Evolutionary conservation across 2,329 filamentous ascomycete species (phyloP), one percentile per base, ranked within the genome.

Genomic region (Colletotrichum brevisporum): DNA sequence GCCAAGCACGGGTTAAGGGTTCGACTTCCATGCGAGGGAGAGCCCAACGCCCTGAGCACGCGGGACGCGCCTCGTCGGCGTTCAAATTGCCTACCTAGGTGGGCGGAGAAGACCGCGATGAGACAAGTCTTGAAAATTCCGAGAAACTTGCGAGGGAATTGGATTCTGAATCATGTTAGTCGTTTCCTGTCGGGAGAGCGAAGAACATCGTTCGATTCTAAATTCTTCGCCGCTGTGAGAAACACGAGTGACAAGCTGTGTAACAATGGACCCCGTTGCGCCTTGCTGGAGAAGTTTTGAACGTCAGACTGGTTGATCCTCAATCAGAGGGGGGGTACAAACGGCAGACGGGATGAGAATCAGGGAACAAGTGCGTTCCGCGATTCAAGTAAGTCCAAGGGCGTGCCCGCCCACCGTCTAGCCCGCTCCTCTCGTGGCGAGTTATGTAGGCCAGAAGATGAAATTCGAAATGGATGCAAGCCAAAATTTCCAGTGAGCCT

Each of bases 121-220:
- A 61, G 50, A 67, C 67, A 66, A 26, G 50, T 67, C 51, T 66
- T 31, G 16, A 61, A 55, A 69, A 60, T 69, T 63, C 62, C 63
- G 56, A 45, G 41, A 56, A 39, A 21, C 41, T 55, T 51, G 53
- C 24, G 55, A 60, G 53, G 67, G 66, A 60, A 69, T 69, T 69
- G 36, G 48, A 31, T 50, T 55, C 31, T 56, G 62, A 61, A n/a
- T 66, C 67, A 66, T 50, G n/a, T 13, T 18, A 39, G 8, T 24
- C 41, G 21, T n/a, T 6, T 26, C 21, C 21, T 47, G 45, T 39
- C 43, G n/a, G 31, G 47, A 45, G 36, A 13, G 54, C 15, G 45
- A 43, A 21, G 45, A 26, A 10, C 13, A 61, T 69, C 16, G 16
- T 41, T 31, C 62, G 67, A 69, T 24, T 16, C 24, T 18, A 45